Evolutionary conservation across 768 basidiomycete genomes (phyloP), one percentile per base, ranked within the genome.

Genomic region (Hygrocybe punicea): DNA sequence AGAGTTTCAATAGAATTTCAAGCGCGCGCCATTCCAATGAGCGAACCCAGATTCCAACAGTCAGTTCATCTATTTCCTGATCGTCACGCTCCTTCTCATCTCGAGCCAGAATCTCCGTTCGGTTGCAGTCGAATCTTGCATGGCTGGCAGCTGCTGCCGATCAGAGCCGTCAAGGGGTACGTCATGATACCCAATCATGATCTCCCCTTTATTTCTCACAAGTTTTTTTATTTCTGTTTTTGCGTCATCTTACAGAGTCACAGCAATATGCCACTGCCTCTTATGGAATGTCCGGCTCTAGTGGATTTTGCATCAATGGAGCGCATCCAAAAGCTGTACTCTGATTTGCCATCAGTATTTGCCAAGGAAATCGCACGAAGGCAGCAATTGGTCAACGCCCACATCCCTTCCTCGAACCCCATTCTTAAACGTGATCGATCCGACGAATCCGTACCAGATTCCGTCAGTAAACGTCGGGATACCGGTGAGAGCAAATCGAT

Each of bases 61-160:
- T 89, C 59, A 62, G 85, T 79, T 23, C 17, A 19, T 59, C 33
- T 49, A 24, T 40, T 45, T 55, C 16, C 17, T 51, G 23, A n/a
- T 34, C 23, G 37, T 49, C 14, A 16, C 14, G 40, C 60, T 48
- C 55, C 51, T 33, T 46, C 54, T 39, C 36, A 53, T 50, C 50
- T 62, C 48, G 37, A 21, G 47, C 25, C 61, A 90, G 89, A 65
- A 90, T 82, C 70, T 69, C 80, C 3, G 53, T 56, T 11, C 82
- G 88, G 48, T 70, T 91, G 39, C 86, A 90, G 63, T 79, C 83
- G 29, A 91, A 91, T 67, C 75, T 91, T 13, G 73, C 80, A 2
- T 90, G 84, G 84, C 69, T 90, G 60, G 86, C 86, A 46, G 79
- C 82, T 17, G 82, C 80, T n/a, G 84, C 82, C 40, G 87, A 90